Base-by-base conservation (phyloP, 148 eudicot genomes). In the Rhododendron ferrugineum region DNA sequence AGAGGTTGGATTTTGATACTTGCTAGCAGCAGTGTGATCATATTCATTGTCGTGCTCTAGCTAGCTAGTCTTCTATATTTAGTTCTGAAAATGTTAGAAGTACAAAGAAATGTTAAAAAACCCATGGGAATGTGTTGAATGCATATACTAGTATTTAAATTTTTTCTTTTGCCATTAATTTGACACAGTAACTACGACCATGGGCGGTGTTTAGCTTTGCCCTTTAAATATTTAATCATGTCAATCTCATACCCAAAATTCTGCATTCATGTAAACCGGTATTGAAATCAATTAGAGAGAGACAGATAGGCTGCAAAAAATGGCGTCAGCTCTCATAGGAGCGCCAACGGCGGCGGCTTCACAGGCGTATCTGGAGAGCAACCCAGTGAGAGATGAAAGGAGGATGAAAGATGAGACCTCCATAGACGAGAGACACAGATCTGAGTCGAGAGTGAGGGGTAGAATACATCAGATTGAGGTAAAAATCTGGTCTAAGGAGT, bases 1-100 rank as follows among this genome's bases (percentile, higher is more conserved):
- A 85, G 86, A 78, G 92, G 93, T 81, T 94, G 93, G 92, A 88
- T 91, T 84, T 78, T 93, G 79, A 91, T 91, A 79, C 91, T 94
- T 54, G 85, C 91, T 52, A 89, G 92, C 84, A 91, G 95, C 60
- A 81, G 95, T 82, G 47, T 94, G 81, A 93, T 92, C 22, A 91
- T 92, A 91, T 87, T 92, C 79, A 90, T 94, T 73, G 89, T 92
- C 26, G 83, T 93, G 82, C 76, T 91, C 23, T 89, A 84, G 82
- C 23, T 89, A 84, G 83, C 26, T 90, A 88, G 82, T 80, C 56
- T 79, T 78, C 28, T 30, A 47, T 40, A 32, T 9, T 30, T 72
- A 46, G 15, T n/a, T n/a, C n/a, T n/a, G n/a, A n/a, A n/a, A n/a
- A n/a, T n/a, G n/a, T n/a, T n/a, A n/a, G n/a, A n/a, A n/a, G 32